These are phyloP conservation scores for Ceratobasidium papillatum DNA, from an alignment of 1,284 basidiomycete species.

Conservation along the genomic window DNA sequence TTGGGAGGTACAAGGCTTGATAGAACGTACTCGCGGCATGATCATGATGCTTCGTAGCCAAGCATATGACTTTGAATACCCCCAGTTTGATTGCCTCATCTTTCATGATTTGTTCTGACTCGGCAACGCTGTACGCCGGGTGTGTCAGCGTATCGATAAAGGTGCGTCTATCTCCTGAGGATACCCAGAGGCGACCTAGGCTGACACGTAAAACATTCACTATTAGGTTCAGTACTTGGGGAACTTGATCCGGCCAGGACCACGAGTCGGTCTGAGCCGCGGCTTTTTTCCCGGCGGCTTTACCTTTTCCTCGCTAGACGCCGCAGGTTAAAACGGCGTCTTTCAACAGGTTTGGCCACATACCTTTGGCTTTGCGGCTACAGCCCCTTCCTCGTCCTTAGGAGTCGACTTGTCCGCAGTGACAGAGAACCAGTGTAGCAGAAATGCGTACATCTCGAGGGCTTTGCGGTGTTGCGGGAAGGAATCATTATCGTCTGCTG, in stretches of 20 bases:
- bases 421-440: slow-evolving; percentile 84
- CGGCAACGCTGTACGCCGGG: slow-evolving; percentile 86
- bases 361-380: slow-evolving; percentile 56
- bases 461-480: slow-evolving; percentile 74
- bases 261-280: slow-evolving; percentile 58
- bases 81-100: slow-evolving; percentile 71
- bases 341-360: neutral
- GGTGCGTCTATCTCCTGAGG: slow-evolving; percentile 80
- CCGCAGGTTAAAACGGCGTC: neutral
- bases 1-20: no score
- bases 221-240: slow-evolving; percentile 71
- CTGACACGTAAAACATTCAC: slow-evolving; percentile 77
- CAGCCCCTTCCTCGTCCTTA: slow-evolving; percentile 59
- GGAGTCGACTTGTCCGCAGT: slow-evolving; percentile 78
- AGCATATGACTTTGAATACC: slow-evolving; percentile 89
- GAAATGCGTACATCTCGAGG: slow-evolving; percentile 88
- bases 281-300: slow-evolving; percentile 58
- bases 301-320: slow-evolving; percentile 62
- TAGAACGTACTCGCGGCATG: slow-evolving; percentile 69
- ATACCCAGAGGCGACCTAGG: slow-evolving; percentile 86
- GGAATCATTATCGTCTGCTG: slow-evolving; percentile 65
- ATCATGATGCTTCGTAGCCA: slow-evolving; percentile 90
- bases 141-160: slow-evolving; percentile 87
- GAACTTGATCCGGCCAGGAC: slow-evolving; percentile 83
- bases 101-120: slow-evolving; percentile 92